Conservation (phyloP, 352 stramenopile genomes). For the Pythium monospermum region DNA sequence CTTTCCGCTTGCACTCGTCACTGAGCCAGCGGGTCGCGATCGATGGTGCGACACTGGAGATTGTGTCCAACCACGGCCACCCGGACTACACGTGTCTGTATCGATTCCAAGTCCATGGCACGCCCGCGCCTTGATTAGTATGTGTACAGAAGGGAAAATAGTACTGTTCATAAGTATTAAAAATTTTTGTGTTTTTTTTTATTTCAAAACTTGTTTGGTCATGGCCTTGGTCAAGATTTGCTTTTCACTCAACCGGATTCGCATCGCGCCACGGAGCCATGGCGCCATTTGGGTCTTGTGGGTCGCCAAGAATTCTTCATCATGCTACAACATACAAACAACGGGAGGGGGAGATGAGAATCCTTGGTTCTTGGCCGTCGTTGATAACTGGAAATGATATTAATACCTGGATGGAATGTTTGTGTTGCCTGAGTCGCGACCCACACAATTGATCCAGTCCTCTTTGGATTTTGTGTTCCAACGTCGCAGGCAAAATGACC, state of each 20-base stretch:
- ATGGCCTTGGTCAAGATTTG: slow-evolving; percentile 24
- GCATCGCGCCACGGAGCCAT: slow-evolving; percentile 61
- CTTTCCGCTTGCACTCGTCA: slow-evolving; percentile 50
- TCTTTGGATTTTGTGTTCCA: slow-evolving; percentile 18
- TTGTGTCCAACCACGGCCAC: slow-evolving; percentile 81
- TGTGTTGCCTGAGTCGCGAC: slow-evolving; percentile 23
- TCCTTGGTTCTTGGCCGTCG: background rate
- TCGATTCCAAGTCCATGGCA: slow-evolving; percentile 80
- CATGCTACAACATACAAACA: slow-evolving; percentile 26
- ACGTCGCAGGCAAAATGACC: slow-evolving; percentile 26
- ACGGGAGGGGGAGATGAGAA: background rate
- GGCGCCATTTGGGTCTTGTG: slow-evolving; percentile 45
- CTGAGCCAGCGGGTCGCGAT: slow-evolving; percentile 40
- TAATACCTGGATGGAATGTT: slow-evolving; percentile 9
- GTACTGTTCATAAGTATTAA: background rate
- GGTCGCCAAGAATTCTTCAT: slow-evolving; percentile 39
- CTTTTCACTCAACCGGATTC: slow-evolving; percentile 72
- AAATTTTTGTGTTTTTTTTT: background rate
- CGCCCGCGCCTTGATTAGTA: slow-evolving; percentile 8
- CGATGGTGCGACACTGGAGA: slow-evolving; percentile 68
- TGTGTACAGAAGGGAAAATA: background rate
- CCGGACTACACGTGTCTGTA: slow-evolving; percentile 88
- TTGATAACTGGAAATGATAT: background rate
- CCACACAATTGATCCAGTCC: slow-evolving; percentile 12
- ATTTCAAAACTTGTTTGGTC: background rate